phyloP scores from a whole-genome alignment of 129 eudicot genomes.

The Dittrichia graveolens region DNA sequence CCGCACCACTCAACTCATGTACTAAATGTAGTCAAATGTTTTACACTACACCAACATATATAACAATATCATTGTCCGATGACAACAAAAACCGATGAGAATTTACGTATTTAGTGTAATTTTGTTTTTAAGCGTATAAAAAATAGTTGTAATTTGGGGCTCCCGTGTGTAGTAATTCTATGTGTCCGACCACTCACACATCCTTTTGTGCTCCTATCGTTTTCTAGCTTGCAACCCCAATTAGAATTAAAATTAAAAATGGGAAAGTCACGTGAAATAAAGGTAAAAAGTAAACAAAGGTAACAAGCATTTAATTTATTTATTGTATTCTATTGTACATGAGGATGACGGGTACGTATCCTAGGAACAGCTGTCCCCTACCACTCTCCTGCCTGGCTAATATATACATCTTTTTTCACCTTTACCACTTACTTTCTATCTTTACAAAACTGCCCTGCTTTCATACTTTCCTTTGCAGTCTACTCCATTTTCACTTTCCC shows the following conservation, averaged over 20 bases:
- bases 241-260: conserved; percentile 30
- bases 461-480: not conserved
- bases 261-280: conserved; percentile 42
- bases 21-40: no score
- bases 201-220: conserved; percentile 37
- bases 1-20: no score
- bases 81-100: no score
- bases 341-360: conserved; percentile 32
- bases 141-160: not conserved
- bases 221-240: conserved; percentile 38
- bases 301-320: not conserved
- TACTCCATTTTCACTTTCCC: not conserved
- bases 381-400: no score
- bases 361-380: conserved; percentile 44
- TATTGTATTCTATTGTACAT: conserved; percentile 9
- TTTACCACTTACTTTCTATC: conserved; percentile 16
- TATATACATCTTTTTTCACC: not conserved
- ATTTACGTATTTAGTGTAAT: no score
- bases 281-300: conserved; percentile 32
- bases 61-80: no score
- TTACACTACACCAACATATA: no score
- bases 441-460: not conserved
- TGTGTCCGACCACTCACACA: conserved; percentile 33
- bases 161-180: conserved; percentile 27
- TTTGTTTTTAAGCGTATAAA: no score